A percentile compares a stretch with the other conserved stretches of the same genome.
phyloP scores from a whole-genome alignment of 1,284 basidiomycete species.

The Moesziomyces parantarcticus region DNA sequence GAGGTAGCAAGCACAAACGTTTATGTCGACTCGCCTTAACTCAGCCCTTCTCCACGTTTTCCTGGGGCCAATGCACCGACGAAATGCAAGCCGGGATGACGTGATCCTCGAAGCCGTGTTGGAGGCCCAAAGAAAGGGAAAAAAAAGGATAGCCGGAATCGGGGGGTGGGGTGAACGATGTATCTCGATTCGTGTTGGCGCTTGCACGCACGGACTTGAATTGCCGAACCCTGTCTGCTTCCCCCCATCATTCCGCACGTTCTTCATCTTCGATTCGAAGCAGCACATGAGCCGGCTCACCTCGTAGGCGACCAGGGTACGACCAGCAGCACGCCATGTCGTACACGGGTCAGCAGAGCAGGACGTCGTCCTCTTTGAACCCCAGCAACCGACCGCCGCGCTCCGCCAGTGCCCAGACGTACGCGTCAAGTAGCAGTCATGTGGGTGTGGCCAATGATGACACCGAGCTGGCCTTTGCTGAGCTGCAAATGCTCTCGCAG shows the following conservation, averaged over 20 bases:
- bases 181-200: background rate
- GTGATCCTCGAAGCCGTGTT: constrained; percentile 10
- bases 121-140: background rate
- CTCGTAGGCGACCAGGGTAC: background rate
- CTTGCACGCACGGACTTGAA: constrained; percentile 19
- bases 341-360: constrained; percentile 20
- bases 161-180: background rate
- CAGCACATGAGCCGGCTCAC: background rate
- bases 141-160: constrained; percentile 31
- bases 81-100: constrained; percentile 12
- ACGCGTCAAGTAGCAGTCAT: constrained; percentile 3
- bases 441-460: constrained; percentile 30
- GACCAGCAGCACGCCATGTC: constrained; percentile 16
- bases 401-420: constrained; percentile 8
- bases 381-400: constrained; percentile 2
- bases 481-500: constrained; percentile 68
- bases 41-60: constrained; percentile 6
- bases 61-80: background rate
- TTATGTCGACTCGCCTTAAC: background rate
- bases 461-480: constrained; percentile 64
- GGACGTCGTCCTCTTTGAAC: constrained; percentile 16
- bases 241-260: background rate
- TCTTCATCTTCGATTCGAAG: background rate
- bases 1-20: constrained; percentile 2
- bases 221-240: background rate